Conservation (phyloP, 83 land plant species). For the Diphasiastrum complanatum region DNA sequence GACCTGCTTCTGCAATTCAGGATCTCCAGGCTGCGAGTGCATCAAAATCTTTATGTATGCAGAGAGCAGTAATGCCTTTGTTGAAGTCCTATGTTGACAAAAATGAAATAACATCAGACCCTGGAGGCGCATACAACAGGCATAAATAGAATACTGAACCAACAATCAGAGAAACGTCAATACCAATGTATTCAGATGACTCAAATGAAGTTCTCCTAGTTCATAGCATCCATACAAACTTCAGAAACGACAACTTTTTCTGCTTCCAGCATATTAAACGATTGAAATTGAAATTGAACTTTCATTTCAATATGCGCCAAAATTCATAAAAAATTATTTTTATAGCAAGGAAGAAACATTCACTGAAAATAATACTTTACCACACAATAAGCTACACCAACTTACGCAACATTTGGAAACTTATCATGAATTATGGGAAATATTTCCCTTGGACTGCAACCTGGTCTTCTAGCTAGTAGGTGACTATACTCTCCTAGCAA, state of each 20-base stretch:
- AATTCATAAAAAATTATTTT: neutral
- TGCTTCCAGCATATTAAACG: too few species aligned
- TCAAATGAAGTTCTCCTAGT: too few species aligned
- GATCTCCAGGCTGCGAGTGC: constrained; percentile 94
- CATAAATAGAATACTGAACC: neutral
- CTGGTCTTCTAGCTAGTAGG: constrained; percentile 88
- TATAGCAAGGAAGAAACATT: neutral
- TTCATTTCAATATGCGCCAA: too few species aligned
- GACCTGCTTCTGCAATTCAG: constrained; percentile 73
- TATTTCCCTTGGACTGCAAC: constrained; percentile 88
- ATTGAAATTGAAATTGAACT: too few species aligned
- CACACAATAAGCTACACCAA: neutral
- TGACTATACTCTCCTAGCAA: constrained; percentile 92
- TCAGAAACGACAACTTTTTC: too few species aligned
- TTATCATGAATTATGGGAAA: constrained; percentile 80
- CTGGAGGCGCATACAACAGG: neutral
- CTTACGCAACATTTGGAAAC: constrained; percentile 93
- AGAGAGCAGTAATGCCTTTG: constrained; percentile 83
- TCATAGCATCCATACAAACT: too few species aligned
- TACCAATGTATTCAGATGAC: too few species aligned
- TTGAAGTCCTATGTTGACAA: constrained; percentile 50
- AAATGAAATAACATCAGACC: neutral
- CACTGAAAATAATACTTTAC: neutral
- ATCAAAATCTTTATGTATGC: constrained; percentile 90
- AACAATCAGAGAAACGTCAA: neutral